Conservation (phyloP, 1,284 basidiomycete species). For the Trametes pubescens region DNA sequence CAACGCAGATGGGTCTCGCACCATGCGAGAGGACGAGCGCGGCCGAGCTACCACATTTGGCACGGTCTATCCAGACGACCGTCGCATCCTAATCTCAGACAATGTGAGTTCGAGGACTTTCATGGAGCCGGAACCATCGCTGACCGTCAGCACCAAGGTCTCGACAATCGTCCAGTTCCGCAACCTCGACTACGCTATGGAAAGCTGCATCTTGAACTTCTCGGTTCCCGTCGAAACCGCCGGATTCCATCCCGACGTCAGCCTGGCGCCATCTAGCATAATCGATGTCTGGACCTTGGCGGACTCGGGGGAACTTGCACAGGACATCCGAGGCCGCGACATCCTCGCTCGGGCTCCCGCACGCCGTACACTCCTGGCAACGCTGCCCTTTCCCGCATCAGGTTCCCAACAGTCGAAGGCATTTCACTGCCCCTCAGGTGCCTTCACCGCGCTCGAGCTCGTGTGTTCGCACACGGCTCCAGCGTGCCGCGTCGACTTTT, state of each 20-base stretch:
- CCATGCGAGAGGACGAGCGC: constrained; percentile 25
- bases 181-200: constrained; percentile 34
- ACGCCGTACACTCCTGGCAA: constrained; percentile 25
- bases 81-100: constrained; percentile 23
- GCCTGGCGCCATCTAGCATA: constrained; percentile 9
- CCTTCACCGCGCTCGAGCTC: constrained; percentile 31
- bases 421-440: constrained; percentile 30
- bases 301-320: constrained; percentile 24
- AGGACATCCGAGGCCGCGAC: constrained; percentile 17
- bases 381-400: constrained; percentile 17
- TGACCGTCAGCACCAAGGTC: constrained; percentile 7
- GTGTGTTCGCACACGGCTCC: constrained; percentile 14
- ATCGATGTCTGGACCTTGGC: constrained; percentile 33
- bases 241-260: constrained; percentile 18
- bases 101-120: background rate
- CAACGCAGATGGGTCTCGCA: constrained; percentile 15
- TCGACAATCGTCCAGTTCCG: constrained; percentile 29
- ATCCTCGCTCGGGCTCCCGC: constrained; percentile 21
- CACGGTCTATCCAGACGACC: constrained; percentile 32
- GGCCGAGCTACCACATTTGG: constrained; percentile 18
- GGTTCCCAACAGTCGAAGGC: constrained; percentile 12
- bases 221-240: constrained; percentile 14
- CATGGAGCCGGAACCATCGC: background rate
- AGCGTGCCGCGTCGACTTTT: constrained; percentile 30
- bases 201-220: constrained; percentile 26